Percentiles rank a stretch among this genome's conserved stretches.
phyloP scores from a whole-genome alignment of 1,284 basidiomycete species.

The Malassezia caprae region DNA sequence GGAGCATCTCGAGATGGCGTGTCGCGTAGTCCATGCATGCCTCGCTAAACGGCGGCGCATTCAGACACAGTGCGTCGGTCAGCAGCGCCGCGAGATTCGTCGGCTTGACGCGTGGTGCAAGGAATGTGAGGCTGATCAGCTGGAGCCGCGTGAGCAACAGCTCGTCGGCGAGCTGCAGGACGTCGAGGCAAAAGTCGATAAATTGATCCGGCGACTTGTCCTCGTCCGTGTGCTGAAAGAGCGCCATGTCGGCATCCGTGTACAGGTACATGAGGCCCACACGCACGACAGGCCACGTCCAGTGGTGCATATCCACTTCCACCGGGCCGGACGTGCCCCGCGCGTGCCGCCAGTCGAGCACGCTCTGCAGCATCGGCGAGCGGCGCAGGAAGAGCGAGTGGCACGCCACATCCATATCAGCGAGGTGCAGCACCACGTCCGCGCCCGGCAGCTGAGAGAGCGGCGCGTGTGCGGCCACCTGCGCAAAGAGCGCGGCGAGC shows the following conservation, averaged over 20 bases:
- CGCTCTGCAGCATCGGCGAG: constrained; percentile 73
- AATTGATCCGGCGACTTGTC: constrained; percentile 61
- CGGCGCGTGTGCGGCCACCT: constrained; percentile 8
- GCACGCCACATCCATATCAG: constrained; percentile 60
- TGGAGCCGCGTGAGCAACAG: constrained; percentile 75
- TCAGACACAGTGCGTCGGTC: constrained; percentile 68
- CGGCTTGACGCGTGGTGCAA: constrained; percentile 57
- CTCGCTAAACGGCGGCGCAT: constrained; percentile 62
- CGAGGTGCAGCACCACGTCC: constrained; percentile 67
- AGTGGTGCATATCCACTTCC: constrained; percentile 63
- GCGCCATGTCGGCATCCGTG: constrained; percentile 57
- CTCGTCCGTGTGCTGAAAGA: constrained; percentile 56
- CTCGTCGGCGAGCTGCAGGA: constrained; percentile 79
- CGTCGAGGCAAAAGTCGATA: constrained; percentile 75
- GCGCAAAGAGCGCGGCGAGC: constrained; percentile 52
- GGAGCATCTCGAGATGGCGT: constrained; percentile 73
- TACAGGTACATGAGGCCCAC: constrained; percentile 72
- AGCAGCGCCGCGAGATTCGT: constrained; percentile 74
- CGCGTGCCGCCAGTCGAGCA: constrained; percentile 79
- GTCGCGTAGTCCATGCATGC: constrained; percentile 72
- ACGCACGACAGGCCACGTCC: constrained; percentile 65
- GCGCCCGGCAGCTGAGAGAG: not conserved
- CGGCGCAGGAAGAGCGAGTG: constrained; percentile 71
- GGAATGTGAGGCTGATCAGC: constrained; percentile 62
- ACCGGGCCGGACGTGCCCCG: constrained; percentile 55